phyloP scores from a whole-genome alignment of 441 rosid genomes.

The Corymbia calophylla region DNA sequence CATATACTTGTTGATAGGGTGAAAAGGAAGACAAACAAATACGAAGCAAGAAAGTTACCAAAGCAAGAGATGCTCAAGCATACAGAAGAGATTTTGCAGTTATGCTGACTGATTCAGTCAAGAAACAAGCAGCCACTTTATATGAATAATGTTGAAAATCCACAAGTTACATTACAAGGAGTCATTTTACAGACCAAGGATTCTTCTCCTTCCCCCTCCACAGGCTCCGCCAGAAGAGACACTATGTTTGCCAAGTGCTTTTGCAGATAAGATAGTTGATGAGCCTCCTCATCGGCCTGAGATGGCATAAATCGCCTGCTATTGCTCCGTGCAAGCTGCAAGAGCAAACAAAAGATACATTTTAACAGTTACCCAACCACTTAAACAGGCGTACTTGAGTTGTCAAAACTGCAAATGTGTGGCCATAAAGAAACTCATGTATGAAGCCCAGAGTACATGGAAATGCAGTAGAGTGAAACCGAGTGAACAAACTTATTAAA shows the following conservation, averaged over 20 bases:
- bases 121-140: background rate
- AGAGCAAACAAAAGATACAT: background rate
- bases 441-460: background rate
- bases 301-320: conserved; percentile 96
- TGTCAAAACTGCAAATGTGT: background rate
- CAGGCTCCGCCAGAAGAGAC: conserved; percentile 80
- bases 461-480: background rate
- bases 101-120: background rate
- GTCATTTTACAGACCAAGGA: conserved; percentile 58
- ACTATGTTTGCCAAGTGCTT: conserved; percentile 87
- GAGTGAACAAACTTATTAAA: background rate
- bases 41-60: background rate
- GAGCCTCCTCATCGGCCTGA: conserved; percentile 97
- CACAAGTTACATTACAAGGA: conserved; percentile 7
- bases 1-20: background rate
- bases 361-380: background rate
- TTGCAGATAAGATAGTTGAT: conserved; percentile 90
- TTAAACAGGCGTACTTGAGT: background rate
- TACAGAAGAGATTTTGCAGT: background rate
- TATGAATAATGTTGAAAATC: background rate
- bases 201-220: conserved; percentile 83
- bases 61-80: background rate
- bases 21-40: background rate
- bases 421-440: background rate
- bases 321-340: conserved; percentile 98